These are phyloP conservation scores for Babesia bovis DNA, from an alignment of 169 alveolate species.

Conservation along the genomic window DNA sequence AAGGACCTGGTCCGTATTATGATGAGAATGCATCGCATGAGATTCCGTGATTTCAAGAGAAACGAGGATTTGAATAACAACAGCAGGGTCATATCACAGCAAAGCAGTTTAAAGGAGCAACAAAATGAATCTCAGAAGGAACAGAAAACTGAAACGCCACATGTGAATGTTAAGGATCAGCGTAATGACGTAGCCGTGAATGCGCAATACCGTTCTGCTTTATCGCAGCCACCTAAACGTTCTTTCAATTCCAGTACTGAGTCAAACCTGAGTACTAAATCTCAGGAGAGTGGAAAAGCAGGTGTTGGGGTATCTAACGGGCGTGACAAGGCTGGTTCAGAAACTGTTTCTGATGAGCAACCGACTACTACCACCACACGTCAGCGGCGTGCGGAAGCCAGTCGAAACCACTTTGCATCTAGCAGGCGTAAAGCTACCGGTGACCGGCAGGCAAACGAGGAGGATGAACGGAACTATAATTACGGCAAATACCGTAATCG, in stretches of 20 bases:
- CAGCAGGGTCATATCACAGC: background rate
- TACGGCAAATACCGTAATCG: background rate
- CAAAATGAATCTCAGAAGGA: background rate
- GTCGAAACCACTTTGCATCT: background rate
- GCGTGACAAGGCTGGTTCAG: background rate
- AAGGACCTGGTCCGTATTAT: conserved; percentile 8
- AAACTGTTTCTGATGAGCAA: background rate
- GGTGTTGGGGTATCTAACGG: background rate
- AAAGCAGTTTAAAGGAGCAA: background rate
- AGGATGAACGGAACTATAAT: conserved; percentile 1
- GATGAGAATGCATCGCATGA: conserved; percentile 21
- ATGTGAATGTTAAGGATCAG: background rate
- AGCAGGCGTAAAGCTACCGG: background rate
- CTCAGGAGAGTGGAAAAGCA: background rate
- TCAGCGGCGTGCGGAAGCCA: background rate
- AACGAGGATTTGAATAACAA: background rate
- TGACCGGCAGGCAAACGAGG: background rate
- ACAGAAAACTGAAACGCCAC: background rate
- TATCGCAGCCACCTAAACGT: background rate
- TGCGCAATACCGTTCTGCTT: background rate
- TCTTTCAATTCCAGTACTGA: background rate
- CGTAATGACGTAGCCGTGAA: background rate
- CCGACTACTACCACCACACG: background rate
- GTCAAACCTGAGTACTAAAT: background rate
- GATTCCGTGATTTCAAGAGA: conserved; percentile 21